phyloP scores from a whole-genome alignment of 2,329 filamentous ascomycete genomes.

The Colletotrichum neosansevieriae region DNA sequence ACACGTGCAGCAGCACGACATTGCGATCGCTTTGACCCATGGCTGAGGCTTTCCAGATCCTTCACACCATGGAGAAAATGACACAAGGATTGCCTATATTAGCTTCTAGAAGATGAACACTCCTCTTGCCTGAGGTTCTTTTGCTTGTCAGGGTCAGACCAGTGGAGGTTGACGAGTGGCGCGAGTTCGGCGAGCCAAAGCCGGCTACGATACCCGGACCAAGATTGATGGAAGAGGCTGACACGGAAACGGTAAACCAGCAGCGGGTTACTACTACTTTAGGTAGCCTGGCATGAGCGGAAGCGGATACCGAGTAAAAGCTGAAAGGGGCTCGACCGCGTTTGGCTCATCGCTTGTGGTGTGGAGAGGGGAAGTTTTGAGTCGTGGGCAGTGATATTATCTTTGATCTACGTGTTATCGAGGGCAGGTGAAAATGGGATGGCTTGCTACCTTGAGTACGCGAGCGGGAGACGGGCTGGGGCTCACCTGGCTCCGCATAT shows the following conservation, averaged over 20 bases:
- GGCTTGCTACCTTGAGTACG: too few species aligned
- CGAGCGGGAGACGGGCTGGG: too few species aligned
- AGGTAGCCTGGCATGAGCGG: not conserved
- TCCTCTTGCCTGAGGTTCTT: not conserved
- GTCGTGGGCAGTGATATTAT: too few species aligned
- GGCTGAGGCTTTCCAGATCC: slow-evolving; percentile 4
- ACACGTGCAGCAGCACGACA: slow-evolving; percentile 6
- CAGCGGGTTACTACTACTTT: not conserved
- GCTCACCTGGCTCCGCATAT: too few species aligned
- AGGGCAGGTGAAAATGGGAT: too few species aligned
- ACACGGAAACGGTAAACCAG: not conserved
- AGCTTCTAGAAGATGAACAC: not conserved
- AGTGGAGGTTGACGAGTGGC: not conserved
- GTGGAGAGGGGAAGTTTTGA: not conserved
- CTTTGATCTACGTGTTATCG: too few species aligned
- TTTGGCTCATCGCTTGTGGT: not conserved
- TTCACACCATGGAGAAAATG: slow-evolving; percentile 5
- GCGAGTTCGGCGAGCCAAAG: not conserved
- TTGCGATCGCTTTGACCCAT: slow-evolving; percentile 15
- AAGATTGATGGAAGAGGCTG: not conserved
- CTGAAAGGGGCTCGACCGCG: not conserved
- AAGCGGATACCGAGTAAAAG: not conserved
- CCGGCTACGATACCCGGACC: not conserved
- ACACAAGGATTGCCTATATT: not conserved
- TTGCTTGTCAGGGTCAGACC: not conserved